phyloP scores from a whole-genome alignment of 2,329 filamentous ascomycete species.

The Aspergillus sojae region DNA sequence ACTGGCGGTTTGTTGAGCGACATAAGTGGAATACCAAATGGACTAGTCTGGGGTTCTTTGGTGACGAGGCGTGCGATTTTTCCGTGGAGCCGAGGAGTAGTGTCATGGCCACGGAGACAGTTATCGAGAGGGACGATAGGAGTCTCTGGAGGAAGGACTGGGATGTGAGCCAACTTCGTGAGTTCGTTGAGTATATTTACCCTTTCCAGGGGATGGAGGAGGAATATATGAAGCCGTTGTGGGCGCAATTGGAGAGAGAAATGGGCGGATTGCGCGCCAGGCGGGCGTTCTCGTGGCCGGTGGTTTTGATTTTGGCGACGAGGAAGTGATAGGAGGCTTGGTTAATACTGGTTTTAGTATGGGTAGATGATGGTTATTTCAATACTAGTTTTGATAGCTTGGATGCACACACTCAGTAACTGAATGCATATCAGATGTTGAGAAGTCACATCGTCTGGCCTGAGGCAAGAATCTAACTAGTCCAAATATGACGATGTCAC shows the following conservation, averaged over 20 bases:
- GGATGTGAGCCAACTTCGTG: not conserved
- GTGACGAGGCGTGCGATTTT: not conserved
- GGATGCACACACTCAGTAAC: too few species aligned
- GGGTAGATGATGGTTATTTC: too few species aligned
- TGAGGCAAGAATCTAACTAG: not conserved
- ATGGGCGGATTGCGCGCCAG: not conserved
- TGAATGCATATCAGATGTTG: too few species aligned
- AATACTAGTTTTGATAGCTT: too few species aligned
- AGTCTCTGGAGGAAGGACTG: not conserved
- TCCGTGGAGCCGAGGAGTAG: not conserved
- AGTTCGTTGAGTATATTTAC: not conserved
- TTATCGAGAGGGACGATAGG: not conserved
- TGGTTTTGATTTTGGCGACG: not conserved
- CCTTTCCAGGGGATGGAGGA: not conserved
- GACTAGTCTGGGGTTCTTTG: not conserved
- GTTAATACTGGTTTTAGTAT: too few species aligned
- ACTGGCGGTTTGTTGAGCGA: not conserved
- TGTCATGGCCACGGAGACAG: not conserved
- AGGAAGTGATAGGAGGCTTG: not conserved
- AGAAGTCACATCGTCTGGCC: not conserved
- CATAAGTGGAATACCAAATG: not conserved
- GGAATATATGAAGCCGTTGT: not conserved
- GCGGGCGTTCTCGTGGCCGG: not conserved
- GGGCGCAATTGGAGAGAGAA: not conserved
- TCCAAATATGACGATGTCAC: not conserved